Percentiles rank a stretch among this genome's conserved stretches.
Evolutionary conservation across 2,329 filamentous ascomycete species (phyloP).

Genomic region (Phyllachora maydis): DNA sequence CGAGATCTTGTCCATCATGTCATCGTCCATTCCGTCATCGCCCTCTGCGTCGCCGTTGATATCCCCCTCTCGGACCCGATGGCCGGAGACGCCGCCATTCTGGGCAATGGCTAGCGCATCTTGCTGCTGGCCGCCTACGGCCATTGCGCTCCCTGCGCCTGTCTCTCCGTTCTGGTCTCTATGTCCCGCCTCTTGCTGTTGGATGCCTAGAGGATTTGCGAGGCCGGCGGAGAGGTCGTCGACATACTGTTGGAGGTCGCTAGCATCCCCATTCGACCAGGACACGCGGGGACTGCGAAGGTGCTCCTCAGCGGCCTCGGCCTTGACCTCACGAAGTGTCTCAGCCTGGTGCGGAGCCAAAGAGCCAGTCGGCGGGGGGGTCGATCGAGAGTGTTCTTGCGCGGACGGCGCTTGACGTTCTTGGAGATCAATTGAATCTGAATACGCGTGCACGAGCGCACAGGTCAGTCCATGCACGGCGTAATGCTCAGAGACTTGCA

Average conservation of each 20-base stretch:
- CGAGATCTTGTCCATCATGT: slow-evolving; percentile 97
- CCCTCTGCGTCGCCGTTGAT: slow-evolving; percentile 45
- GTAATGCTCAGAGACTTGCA: too few species aligned
- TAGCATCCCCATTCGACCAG: slow-evolving; percentile 19
- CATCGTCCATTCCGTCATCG: slow-evolving; percentile 64
- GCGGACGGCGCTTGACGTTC: slow-evolving; percentile 64
- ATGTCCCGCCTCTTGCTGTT: slow-evolving; percentile 4
- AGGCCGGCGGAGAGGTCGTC: slow-evolving; percentile 21
- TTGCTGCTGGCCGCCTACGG: slow-evolving; percentile 23
- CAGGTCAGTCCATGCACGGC: too few species aligned
- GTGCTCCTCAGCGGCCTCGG: slow-evolving; percentile 57
- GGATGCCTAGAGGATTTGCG: slow-evolving; percentile 15
- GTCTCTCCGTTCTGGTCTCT: slow-evolving; percentile 3
- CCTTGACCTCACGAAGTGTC: slow-evolving; percentile 59
- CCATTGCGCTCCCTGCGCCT: slow-evolving; percentile 11
- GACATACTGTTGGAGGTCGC: slow-evolving; percentile 21
- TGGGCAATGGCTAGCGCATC: slow-evolving; percentile 39
- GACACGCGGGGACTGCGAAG: slow-evolving; percentile 41
- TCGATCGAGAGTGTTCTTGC: slow-evolving; percentile 50
- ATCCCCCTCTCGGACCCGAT: slow-evolving; percentile 36
- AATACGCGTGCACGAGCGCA: too few species aligned
- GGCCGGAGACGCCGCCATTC: slow-evolving; percentile 30
- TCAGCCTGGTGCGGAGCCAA: slow-evolving; percentile 71
- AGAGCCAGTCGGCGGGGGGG: slow-evolving; percentile 20
- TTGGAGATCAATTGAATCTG: slow-evolving; percentile 93